Conservation (phyloP, 495 filamentous ascomycete genomes). For the Penicillium daleae region DNA sequence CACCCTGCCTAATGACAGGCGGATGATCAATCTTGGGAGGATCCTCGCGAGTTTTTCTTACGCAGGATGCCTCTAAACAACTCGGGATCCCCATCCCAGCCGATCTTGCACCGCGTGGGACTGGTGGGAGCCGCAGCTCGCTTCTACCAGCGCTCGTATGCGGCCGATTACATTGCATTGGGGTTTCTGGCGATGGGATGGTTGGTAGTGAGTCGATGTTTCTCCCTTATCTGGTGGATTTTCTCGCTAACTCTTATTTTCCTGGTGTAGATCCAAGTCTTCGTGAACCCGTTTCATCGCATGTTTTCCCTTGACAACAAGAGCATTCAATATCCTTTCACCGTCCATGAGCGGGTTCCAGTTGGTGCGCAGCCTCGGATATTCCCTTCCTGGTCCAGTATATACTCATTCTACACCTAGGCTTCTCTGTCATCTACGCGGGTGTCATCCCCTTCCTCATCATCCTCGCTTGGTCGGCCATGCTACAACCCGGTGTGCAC, state of each 20-base stretch:
- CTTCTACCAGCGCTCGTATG: constrained; percentile 71
- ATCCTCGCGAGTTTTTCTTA: neutral
- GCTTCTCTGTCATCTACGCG: constrained; percentile 76
- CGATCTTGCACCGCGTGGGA: constrained; percentile 36
- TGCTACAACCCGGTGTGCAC: constrained; percentile 64
- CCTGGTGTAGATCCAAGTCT: constrained; percentile 61
- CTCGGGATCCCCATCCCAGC: constrained; percentile 32
- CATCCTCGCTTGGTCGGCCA: constrained; percentile 66
- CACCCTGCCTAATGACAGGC: neutral
- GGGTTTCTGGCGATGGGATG: constrained; percentile 67
- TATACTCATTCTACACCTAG: constrained; percentile 37
- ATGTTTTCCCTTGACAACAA: constrained; percentile 76
- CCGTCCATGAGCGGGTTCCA: constrained; percentile 81
- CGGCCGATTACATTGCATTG: constrained; percentile 84
- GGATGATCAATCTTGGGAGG: neutral
- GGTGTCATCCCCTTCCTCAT: constrained; percentile 68
- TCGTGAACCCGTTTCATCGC: constrained; percentile 85
- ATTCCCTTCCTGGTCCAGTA: neutral
- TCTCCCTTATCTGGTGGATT: neutral
- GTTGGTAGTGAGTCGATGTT: constrained; percentile 55
- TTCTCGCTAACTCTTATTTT: neutral
- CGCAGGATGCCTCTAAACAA: constrained; percentile 38
- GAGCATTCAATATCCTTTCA: constrained; percentile 83
- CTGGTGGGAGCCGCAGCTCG: constrained; percentile 45
- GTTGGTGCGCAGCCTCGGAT: constrained; percentile 56